Base-by-base conservation (phyloP, 257 asterid genomes). In the Penstemon davidsonii region DNA sequence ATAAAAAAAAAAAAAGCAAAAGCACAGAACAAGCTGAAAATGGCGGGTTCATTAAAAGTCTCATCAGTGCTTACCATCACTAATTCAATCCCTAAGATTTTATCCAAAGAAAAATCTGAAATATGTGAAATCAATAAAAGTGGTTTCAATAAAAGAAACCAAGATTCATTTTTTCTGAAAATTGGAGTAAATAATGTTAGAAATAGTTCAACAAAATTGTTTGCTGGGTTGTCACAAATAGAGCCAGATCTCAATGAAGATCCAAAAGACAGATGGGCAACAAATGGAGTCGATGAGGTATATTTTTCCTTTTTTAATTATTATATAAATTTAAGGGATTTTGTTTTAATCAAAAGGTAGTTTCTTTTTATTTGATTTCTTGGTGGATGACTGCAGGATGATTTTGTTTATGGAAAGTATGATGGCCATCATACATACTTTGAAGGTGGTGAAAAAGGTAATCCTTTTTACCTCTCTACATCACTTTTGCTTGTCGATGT, bases 181-280 rank as follows among this genome's bases (percentile, higher is more conserved):
- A 52, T 56, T 50, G 77, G 80, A 36, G 44, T 53, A 3, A 68
- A 64, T 37, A 55, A 68, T n/a, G 58, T 66, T n/a, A 64, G 44
- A 50, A 77, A 41, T 5, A 73, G 78, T 25, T 61, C 86, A 42
- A 82, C 83, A 45, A 89, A 82, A 71, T 80, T 87, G 84, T 62
- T 64, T 65, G 96, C 96, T 12, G 96, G 92, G 66, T 58, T 91
- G 42, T 62, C 95, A 8, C 84, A 85, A 43, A 81, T 89, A 42
- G 98, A 91, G 65, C 92, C 96, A 12, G 96, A 91, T 65, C 85
- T 86, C 55, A 82, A 91, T 69, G 97, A 91, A 75, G 96, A 91
- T 60, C 88, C 88, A 4, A 89, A 79, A 54, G 98, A 91, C 65
- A 51, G 81, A 70, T 87, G 92, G 93, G 86, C 86, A 43, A 91